Base-by-base conservation (phyloP, 306 rosid species). In the Aeschynomene evenia region DNA sequence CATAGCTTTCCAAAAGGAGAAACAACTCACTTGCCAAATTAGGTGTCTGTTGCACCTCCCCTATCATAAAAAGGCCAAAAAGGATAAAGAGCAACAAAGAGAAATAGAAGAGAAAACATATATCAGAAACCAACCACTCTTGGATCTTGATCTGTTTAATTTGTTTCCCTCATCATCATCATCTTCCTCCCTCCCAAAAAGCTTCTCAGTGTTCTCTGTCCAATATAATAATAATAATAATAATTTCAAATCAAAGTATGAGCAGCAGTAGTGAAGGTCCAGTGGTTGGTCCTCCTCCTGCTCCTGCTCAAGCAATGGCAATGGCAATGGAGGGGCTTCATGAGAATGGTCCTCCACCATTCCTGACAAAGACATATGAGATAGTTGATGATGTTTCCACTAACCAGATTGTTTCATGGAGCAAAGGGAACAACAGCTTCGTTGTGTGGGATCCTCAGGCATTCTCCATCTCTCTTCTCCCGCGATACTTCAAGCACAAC, bases 401-500 rank as follows among this genome's bases (percentile, higher is more conserved):
- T 6, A 74, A 94, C 60, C 82, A 87, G 49, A 74, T 94, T 9
- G 64, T 94, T 24, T 88, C 98, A 2, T 94, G 98, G 98, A 85
- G 97, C 49, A 61, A 20, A 65, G 90, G 80, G 20, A 88, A 85
- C 77, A 90, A 94, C 66, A 94, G 96, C 83, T 88, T 90, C 56
- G 84, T 94, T 43, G 96, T 88, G 5, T 88, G 90, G 97, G 95
- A 94, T 74, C 90, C 92, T 15, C 87, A 90, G 39, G 69, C 83
- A 9, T 94, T 90, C 39, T 70, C 96, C 59, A 15, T 58, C 21
- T 69, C 10, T 36, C 97, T 94, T 75, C 89, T 94, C 3, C 97
- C 98, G 20, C 88, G 70, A 78, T 87, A 79, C 78, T 94, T 94
- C 92, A 94, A 94, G 81, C 98, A 94, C 83, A 79, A 72, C 81